Evolutionary conservation across 2,329 filamentous ascomycete species (phyloP), one percentile per base, ranked within the genome.

Genomic region (Aureobasidium leucospermi): DNA sequence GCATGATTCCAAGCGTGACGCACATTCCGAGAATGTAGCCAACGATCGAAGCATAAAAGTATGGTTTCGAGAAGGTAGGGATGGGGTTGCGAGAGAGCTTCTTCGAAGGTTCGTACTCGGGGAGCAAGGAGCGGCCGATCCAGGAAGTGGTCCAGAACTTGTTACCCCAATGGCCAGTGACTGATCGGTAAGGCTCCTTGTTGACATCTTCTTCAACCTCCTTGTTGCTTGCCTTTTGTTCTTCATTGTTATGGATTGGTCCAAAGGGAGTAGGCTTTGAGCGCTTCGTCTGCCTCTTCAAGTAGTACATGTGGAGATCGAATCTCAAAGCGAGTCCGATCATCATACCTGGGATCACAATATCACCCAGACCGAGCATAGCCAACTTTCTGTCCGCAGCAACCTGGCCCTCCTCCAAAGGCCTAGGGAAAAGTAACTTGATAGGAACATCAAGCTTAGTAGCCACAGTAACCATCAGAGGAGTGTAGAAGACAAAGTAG

Each of bases 291-390:
- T 85, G 80, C 68, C 89, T 85, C 41, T 79, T 79, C 38, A 87
- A 79, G 69, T 97, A 97, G 75, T 88, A 85, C 58, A 90, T 79
- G 76, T 90, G 94, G 7, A 96, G 79, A 69, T 99, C 93, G 67
- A 96, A 96, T n/a, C 93, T 85, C 28, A 99, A 78, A 2, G 92
- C 90, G 43, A 96, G 81, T 1, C 84, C 90, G 63, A 97, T 87
- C 75, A 96, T 86, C 68, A 97, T 90, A 8, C 93, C 94, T 0
- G 93, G 93, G 3, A 99, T 79, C 1, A 96, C 89, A 60, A 99
- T 89, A 69, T 99, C 93, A n/a, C 93, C 93, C 0, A 97, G 80
- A 0, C 93, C 93, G 7, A 99, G 85, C 82, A 97, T 96, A 57
- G 89, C 81, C 65, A 67, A 67, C 29, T 63, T 65, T 47, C 61